A percentile compares a stretch with the other conserved stretches of the same genome.
Evolutionary conservation across 179 eudicot species (phyloP).

Genomic region (Carnegiea gigantea): DNA sequence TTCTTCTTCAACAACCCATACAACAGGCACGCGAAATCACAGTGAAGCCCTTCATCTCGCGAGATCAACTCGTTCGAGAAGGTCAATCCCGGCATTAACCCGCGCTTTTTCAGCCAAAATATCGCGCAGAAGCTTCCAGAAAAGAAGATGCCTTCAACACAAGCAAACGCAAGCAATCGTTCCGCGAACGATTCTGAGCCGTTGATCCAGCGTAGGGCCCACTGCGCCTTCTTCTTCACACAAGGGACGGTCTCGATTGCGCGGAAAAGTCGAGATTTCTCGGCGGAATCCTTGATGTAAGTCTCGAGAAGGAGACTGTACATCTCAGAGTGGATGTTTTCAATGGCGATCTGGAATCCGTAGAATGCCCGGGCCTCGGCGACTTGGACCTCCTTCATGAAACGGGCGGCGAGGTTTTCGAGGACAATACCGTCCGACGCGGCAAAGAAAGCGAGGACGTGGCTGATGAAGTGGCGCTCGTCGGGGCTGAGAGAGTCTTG

Average conservation of each 20-base stretch:
- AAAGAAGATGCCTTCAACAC: conserved; percentile 78
- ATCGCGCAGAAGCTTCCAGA: conserved; percentile 79
- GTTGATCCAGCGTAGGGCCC: conserved; percentile 70
- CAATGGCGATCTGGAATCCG: conserved; percentile 80
- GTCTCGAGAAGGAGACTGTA: conserved; percentile 61
- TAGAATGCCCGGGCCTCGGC: conserved; percentile 80
- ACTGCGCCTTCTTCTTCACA: conserved; percentile 63
- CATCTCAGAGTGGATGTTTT: conserved; percentile 85
- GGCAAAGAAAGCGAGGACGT: conserved; percentile 77
- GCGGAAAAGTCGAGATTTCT: conserved; percentile 51
- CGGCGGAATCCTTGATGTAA: conserved; percentile 60
- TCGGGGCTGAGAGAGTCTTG: conserved; percentile 41
- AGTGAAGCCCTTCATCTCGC: conserved; percentile 78
- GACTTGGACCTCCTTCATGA: conserved; percentile 78
- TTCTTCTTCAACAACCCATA: conserved; percentile 57
- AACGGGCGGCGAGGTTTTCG: conserved; percentile 69
- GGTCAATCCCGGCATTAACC: conserved; percentile 83
- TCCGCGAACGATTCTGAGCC: conserved; percentile 68
- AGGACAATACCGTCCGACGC: conserved; percentile 79
- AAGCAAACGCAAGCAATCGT: conserved; percentile 67
- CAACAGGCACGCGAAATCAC: conserved; percentile 76
- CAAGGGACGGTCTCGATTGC: conserved; percentile 76
- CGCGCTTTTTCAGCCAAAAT: conserved; percentile 84
- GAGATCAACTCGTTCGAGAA: conserved; percentile 86
- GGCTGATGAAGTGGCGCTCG: conserved; percentile 65